Conservation (phyloP, 1,139 yeast genomes). For the Fermentozyma sake region DNA sequence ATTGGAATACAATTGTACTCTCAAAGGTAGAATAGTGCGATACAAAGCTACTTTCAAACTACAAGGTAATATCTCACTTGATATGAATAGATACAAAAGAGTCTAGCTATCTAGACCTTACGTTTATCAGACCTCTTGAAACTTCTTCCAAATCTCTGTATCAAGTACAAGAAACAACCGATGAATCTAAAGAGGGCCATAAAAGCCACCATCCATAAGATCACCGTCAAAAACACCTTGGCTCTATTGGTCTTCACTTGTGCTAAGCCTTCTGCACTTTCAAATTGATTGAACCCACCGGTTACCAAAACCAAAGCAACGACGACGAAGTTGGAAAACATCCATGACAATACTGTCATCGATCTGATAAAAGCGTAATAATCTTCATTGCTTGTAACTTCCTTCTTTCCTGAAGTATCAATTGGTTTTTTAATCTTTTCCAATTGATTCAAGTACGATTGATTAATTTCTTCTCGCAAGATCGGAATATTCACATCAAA, state of each 20-base stretch:
- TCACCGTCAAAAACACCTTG: slow-evolving; percentile 59
- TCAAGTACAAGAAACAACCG: slow-evolving; percentile 62
- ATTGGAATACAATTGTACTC: too few species aligned
- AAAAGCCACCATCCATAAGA: slow-evolving; percentile 78
- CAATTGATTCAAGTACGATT: slow-evolving; percentile 56
- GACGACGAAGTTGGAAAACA: slow-evolving; percentile 66
- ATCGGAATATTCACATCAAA: slow-evolving; percentile 71
- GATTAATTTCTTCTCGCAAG: slow-evolving; percentile 55
- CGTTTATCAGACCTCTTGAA: slow-evolving; percentile 9
- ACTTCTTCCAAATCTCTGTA: slow-evolving; percentile 25
- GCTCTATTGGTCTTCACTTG: slow-evolving; percentile 21
- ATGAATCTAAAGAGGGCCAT: slow-evolving; percentile 70
- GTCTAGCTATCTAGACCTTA: slow-evolving; percentile 4
- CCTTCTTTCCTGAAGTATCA: slow-evolving; percentile 24
- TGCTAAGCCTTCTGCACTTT: slow-evolving; percentile 7
- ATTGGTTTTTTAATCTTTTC: slow-evolving; percentile 52
- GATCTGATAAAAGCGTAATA: slow-evolving; percentile 80
- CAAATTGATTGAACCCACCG: slow-evolving; percentile 52
- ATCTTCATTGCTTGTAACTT: slow-evolving; percentile 49
- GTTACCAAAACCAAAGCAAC: slow-evolving; percentile 70
- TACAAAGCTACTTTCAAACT: too few species aligned
- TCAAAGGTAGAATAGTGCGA: too few species aligned
- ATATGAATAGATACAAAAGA: too few species aligned
- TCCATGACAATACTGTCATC: slow-evolving; percentile 76
- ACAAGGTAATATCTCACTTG: too few species aligned